A percentile compares a stretch with the other conserved stretches of the same genome.
These are phyloP conservation scores for Aspergillus fumigatiaffinis DNA, from an alignment of 2,329 filamentous ascomycete species.

Conservation along the genomic window DNA sequence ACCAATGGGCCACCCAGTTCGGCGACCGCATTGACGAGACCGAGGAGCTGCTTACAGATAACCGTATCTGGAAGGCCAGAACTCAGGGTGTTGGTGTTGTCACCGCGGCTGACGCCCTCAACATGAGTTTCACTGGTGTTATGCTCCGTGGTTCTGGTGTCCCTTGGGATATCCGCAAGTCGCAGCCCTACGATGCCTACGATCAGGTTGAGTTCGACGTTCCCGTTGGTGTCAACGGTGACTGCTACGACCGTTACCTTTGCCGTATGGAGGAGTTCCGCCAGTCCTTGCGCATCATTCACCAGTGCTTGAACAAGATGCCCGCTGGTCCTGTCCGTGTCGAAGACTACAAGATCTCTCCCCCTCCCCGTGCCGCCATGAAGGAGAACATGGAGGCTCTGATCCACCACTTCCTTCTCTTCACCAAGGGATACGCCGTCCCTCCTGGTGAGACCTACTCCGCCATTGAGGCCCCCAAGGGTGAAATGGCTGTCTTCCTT, in stretches of 20 bases:
- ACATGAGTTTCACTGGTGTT: slow-evolving; percentile 93
- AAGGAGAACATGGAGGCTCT: slow-evolving; percentile 99
- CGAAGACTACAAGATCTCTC: slow-evolving; percentile 97
- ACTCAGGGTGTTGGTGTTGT: slow-evolving; percentile 90
- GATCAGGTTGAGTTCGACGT: slow-evolving; percentile 98
- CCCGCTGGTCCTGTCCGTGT: slow-evolving; percentile 88
- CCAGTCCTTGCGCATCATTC: slow-evolving; percentile 95
- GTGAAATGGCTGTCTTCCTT: slow-evolving; percentile 97
- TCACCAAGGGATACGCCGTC: slow-evolving; percentile 96
- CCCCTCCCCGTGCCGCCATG: slow-evolving; percentile 94
- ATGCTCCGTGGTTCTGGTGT: slow-evolving; percentile 97
- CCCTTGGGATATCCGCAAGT: slow-evolving; percentile 95
- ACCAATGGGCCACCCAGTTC: slow-evolving; percentile 99
- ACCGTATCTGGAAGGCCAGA: slow-evolving; percentile 97
- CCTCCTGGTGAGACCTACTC: slow-evolving; percentile 97
- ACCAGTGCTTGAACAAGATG: slow-evolving; percentile 99
- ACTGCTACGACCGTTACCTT: slow-evolving; percentile 98
- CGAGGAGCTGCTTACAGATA: slow-evolving; percentile 96
- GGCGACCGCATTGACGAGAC: slow-evolving; percentile 98
- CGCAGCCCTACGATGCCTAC: slow-evolving; percentile 94
- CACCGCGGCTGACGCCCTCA: slow-evolving; percentile 86
- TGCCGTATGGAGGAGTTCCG: slow-evolving; percentile 99
- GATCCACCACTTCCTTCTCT: slow-evolving; percentile 98
- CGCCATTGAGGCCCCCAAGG: slow-evolving; percentile 98
- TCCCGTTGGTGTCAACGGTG: slow-evolving; percentile 90